Conservation (phyloP, 768 basidiomycete species). For the Rubroboletus satanas region DNA sequence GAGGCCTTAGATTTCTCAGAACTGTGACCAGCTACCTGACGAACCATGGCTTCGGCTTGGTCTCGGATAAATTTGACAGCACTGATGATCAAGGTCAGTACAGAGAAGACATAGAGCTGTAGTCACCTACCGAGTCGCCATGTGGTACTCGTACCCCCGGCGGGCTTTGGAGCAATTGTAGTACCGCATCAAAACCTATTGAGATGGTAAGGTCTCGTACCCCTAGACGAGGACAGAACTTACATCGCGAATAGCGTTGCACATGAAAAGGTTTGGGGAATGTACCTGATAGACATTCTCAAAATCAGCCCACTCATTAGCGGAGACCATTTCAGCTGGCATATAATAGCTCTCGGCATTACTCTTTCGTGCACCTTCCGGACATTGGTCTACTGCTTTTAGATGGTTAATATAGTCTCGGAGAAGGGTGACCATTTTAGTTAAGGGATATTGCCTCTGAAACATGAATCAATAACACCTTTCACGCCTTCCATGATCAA, state of each 20-base stretch:
- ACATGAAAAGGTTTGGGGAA: constrained; percentile 76
- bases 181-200: constrained; percentile 81
- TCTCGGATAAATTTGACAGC: constrained; percentile 87
- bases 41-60: constrained; percentile 52
- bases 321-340: constrained; percentile 62
- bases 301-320: constrained; percentile 75
- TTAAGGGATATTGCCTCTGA: constrained; percentile 26
- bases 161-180: constrained; percentile 78
- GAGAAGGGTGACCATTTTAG: constrained; percentile 57
- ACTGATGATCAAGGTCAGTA: constrained; percentile 33
- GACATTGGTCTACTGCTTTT: constrained; percentile 40
- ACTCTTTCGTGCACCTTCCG: constrained; percentile 29
- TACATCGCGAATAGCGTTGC: constrained; percentile 75
- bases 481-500: neutral
- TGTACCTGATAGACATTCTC: constrained; percentile 91
- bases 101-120: neutral
- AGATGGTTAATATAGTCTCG: constrained; percentile 59
- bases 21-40: constrained; percentile 13
- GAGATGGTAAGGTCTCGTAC: constrained; percentile 8
- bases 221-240: constrained; percentile 25
- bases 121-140: constrained; percentile 68
- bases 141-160: constrained; percentile 80
- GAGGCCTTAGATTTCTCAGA: constrained; percentile 30
- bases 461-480: constrained; percentile 3
- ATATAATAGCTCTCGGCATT: constrained; percentile 54